These are phyloP conservation scores for Entrophospora sp. DNA, from an alignment of 192 early-diverging fungal species.

Conservation along the genomic window DNA sequence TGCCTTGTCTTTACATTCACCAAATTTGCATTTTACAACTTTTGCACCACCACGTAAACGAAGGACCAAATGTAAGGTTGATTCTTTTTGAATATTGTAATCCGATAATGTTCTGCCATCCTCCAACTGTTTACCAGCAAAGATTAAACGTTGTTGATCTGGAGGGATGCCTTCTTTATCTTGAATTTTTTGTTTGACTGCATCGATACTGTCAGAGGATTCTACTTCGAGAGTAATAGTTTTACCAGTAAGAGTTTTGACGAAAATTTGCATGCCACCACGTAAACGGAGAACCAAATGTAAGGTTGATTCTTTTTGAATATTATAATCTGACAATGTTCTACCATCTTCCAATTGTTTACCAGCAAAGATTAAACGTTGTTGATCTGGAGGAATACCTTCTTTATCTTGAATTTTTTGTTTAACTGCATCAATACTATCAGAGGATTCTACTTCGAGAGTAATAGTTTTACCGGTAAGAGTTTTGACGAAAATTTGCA, in stretches of 20 bases:
- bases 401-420: no score
- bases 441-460: no score
- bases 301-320: constrained; percentile 68
- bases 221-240: constrained; percentile 92
- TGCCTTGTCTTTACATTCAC: constrained; percentile 37
- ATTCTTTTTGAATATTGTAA: constrained; percentile 84
- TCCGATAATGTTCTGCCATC: constrained; percentile 65
- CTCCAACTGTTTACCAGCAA: constrained; percentile 77
- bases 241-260: constrained; percentile 91
- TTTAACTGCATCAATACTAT: no score
- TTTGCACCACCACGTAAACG: constrained; percentile 66
- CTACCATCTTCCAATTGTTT: constrained; percentile 63
- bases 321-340: constrained; percentile 60
- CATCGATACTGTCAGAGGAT: constrained; percentile 67
- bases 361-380: constrained; percentile 58
- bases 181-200: constrained; percentile 79
- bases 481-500: no score
- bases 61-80: constrained; percentile 67
- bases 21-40: constrained; percentile 31
- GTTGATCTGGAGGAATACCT: constrained; percentile 81
- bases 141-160: constrained; percentile 76
- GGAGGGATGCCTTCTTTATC: constrained; percentile 83
- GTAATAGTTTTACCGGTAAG: no score
- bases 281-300: constrained; percentile 64
- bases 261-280: constrained; percentile 63